These are phyloP conservation scores for Cladosporium sp. DNA, from an alignment of 2,329 filamentous ascomycete genomes.

Conservation along the genomic window DNA sequence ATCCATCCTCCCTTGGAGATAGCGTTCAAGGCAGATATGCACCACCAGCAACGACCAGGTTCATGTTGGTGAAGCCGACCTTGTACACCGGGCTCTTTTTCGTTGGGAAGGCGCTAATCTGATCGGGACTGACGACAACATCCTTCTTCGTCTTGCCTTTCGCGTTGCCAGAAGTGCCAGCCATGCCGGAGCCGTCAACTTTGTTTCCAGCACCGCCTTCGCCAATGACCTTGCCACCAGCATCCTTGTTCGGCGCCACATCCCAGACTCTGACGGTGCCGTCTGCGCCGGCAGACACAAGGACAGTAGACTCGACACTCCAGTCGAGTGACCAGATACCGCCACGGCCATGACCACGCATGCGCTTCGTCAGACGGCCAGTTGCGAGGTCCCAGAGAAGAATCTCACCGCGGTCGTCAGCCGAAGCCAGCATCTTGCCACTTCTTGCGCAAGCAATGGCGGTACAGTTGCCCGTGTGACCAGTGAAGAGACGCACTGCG, in stretches of 20 bases:
- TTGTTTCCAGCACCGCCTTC: constrained; percentile 53
- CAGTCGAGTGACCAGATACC: constrained; percentile 93
- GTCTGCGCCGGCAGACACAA: constrained; percentile 88
- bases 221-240: constrained; percentile 49
- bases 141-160: constrained; percentile 80
- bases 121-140: constrained; percentile 84
- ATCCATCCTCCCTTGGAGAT: background rate
- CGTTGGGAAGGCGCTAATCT: constrained; percentile 91
- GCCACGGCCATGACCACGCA: constrained; percentile 88
- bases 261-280: constrained; percentile 95
- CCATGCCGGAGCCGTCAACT: constrained; percentile 48
- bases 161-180: constrained; percentile 26
- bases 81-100: constrained; percentile 96
- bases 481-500: constrained; percentile 87
- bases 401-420: constrained; percentile 84
- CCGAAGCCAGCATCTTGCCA: constrained; percentile 87
- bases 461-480: constrained; percentile 84
- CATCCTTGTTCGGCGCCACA: constrained; percentile 58
- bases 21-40: constrained; percentile 55
- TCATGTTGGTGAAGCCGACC: constrained; percentile 93
- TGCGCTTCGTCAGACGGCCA: constrained; percentile 83
- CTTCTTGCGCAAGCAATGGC: constrained; percentile 82
- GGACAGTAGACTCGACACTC: constrained; percentile 85
- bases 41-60: constrained; percentile 83
- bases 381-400: constrained; percentile 92